Conservation (phyloP, 176 grass and related monocot species). For the Stipa capillata region DNA sequence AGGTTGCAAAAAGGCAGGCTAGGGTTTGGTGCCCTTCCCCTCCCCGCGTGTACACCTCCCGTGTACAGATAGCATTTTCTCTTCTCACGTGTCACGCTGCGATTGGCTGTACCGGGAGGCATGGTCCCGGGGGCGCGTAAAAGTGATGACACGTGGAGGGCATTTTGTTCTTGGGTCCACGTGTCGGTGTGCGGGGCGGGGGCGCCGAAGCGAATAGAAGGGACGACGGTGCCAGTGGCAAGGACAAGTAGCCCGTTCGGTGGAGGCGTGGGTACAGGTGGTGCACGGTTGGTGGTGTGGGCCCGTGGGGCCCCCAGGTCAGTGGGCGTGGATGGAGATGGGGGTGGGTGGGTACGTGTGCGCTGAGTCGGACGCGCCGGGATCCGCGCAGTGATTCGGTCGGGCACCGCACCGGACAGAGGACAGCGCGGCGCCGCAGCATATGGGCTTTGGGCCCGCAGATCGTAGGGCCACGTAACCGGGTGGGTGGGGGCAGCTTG, state of each 20-base stretch:
- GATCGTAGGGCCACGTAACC: too few relatives aligned
- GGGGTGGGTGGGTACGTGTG: background rate
- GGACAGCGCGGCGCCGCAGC: background rate
- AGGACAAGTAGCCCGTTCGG: slow-evolving; percentile 23
- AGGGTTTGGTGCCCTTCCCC: slow-evolving; percentile 34
- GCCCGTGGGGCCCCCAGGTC: rapidly evolving
- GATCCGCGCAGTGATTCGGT: slow-evolving; percentile 27
- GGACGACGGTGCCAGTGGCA: background rate
- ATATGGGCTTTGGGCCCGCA: background rate
- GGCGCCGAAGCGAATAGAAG: background rate
- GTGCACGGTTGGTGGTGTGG: background rate
- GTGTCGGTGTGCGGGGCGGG: background rate
- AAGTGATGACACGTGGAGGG: background rate
- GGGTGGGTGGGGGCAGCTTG: too few relatives aligned
- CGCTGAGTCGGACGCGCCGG: slow-evolving; percentile 29
- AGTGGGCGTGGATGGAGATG: background rate
- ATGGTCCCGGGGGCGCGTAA: background rate
- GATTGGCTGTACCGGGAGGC: background rate
- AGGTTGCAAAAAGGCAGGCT: slow-evolving; percentile 27
- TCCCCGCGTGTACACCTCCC: background rate
- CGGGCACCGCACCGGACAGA: background rate
- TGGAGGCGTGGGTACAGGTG: background rate
- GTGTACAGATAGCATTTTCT: background rate
- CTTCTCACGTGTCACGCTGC: slow-evolving; percentile 26
- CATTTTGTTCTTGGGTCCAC: background rate